Conservation (phyloP, 495 filamentous ascomycete genomes). For the Neurospora sp. region DNA sequence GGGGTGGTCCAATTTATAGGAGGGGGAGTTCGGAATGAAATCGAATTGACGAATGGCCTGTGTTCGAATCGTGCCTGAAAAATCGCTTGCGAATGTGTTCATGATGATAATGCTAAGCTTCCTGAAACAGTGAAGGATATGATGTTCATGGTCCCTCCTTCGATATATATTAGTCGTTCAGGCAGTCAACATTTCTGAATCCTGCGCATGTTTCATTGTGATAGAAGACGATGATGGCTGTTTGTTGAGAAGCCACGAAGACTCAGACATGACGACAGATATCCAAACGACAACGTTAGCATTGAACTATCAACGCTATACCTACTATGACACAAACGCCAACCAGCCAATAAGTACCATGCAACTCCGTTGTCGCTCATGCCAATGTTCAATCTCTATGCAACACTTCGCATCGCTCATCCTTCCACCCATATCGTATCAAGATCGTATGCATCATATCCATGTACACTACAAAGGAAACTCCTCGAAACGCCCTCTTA, state of each 20-base stretch:
- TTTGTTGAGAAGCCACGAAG: not conserved
- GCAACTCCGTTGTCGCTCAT: not conserved
- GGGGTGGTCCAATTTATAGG: not conserved
- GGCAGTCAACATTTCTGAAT: not conserved
- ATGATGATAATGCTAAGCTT: not conserved
- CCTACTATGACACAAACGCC: not conserved
- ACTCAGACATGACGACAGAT: not conserved
- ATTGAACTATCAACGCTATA: not conserved
- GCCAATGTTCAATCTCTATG: not conserved
- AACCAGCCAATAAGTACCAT: not conserved
- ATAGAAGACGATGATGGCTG: not conserved
- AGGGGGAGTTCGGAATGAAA: not conserved
- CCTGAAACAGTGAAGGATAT: not conserved
- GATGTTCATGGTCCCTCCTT: not conserved
- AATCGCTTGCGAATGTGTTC: not conserved
- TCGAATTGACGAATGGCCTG: not conserved
- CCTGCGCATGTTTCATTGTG: not conserved
- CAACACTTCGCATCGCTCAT: not conserved
- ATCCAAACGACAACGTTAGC: not conserved
- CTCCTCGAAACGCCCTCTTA: not conserved
- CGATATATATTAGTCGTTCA: not conserved
- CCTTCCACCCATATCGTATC: not conserved
- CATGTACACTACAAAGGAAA: not conserved
- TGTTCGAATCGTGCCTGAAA: not conserved
- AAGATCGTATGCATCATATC: not conserved